A percentile compares a stretch with the other conserved stretches of the same genome.
phyloP scores from a whole-genome alignment of 768 basidiomycete genomes.

The Rhizopogon sp. region DNA sequence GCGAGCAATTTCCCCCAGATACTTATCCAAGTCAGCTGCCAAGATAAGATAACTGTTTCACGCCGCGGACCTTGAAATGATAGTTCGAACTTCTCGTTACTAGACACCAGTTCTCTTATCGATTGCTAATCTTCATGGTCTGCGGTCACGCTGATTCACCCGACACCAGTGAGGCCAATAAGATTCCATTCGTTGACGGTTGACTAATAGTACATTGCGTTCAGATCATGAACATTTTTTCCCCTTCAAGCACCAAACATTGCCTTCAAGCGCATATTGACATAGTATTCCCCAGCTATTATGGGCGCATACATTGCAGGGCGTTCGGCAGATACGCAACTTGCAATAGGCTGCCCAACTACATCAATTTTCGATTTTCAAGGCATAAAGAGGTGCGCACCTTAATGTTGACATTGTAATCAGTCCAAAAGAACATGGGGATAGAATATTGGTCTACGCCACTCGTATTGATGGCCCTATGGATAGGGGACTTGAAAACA shows the following conservation, averaged over 20 bases:
- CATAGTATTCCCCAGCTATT: constrained; percentile 80
- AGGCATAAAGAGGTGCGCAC: constrained; percentile 30
- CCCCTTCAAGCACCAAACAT: no score
- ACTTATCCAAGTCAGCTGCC: no score
- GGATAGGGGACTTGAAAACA: constrained; percentile 85
- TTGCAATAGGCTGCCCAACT: constrained; percentile 32
- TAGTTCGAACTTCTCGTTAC: no score
- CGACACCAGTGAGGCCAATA: neutral
- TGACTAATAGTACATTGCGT: constrained; percentile 18
- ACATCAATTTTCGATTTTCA: constrained; percentile 20
- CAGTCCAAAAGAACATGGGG: constrained; percentile 86
- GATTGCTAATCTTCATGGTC: no score
- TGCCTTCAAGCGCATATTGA: constrained; percentile 62
- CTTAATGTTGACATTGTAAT: constrained; percentile 79
- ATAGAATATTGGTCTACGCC: constrained; percentile 75
- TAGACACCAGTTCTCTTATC: no score
- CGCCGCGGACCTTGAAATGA: no score
- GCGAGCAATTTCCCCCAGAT: no score
- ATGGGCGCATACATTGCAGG: constrained; percentile 69
- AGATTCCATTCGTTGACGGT: constrained; percentile 62
- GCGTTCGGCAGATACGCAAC: constrained; percentile 37
- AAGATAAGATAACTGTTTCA: no score
- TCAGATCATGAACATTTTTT: no score
- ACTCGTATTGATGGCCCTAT: constrained; percentile 77
- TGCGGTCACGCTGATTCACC: no score